phyloP scores from a whole-genome alignment of 2,329 filamentous ascomycete species.

The Alternaria viburni region DNA sequence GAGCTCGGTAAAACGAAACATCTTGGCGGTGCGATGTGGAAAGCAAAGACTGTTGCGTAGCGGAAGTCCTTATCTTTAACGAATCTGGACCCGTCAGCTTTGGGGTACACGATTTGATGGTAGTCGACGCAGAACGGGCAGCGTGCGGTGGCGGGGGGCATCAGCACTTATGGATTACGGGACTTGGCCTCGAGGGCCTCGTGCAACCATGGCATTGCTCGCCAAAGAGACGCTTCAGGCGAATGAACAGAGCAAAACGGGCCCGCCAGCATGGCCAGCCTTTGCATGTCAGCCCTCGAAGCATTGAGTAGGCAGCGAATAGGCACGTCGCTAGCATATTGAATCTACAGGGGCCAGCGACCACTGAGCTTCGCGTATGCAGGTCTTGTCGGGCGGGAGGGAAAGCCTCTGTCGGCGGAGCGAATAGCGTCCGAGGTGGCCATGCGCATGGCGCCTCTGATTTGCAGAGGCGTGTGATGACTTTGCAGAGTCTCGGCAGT shows the following conservation, averaged over 20 bases:
- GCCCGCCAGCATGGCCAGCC: slow-evolving; percentile 30
- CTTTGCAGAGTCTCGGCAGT: slow-evolving; percentile 23
- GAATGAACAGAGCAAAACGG: slow-evolving; percentile 25
- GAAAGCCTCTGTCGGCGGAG: slow-evolving; percentile 30
- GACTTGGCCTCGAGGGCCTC: slow-evolving; percentile 21
- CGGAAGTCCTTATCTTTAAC: slow-evolving; percentile 12
- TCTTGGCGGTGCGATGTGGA: slow-evolving; percentile 18
- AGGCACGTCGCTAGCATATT: slow-evolving; percentile 34
- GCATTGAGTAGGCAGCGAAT: slow-evolving; percentile 35
- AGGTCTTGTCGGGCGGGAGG: slow-evolving; percentile 30
- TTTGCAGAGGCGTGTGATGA: slow-evolving; percentile 34
- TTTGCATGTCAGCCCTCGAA: slow-evolving; percentile 38
- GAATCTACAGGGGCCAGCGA: slow-evolving; percentile 31
- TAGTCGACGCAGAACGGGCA: slow-evolving; percentile 23
- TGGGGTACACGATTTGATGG: slow-evolving; percentile 13
- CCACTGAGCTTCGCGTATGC: slow-evolving; percentile 39
- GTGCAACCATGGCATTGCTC: slow-evolving; percentile 28
- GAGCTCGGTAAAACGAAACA: slow-evolving; percentile 45
- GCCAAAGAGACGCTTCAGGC: slow-evolving; percentile 18
- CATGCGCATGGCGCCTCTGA: slow-evolving; percentile 18
- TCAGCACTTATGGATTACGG: slow-evolving; percentile 34
- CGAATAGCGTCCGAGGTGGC: slow-evolving; percentile 24
- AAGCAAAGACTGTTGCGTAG: neutral
- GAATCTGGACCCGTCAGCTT: slow-evolving; percentile 8
- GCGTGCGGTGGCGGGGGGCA: slow-evolving; percentile 34